Evolutionary conservation across 2,329 filamentous ascomycete species (phyloP), one percentile per base, ranked within the genome.

Genomic region (Emericellopsis atlantica): DNA sequence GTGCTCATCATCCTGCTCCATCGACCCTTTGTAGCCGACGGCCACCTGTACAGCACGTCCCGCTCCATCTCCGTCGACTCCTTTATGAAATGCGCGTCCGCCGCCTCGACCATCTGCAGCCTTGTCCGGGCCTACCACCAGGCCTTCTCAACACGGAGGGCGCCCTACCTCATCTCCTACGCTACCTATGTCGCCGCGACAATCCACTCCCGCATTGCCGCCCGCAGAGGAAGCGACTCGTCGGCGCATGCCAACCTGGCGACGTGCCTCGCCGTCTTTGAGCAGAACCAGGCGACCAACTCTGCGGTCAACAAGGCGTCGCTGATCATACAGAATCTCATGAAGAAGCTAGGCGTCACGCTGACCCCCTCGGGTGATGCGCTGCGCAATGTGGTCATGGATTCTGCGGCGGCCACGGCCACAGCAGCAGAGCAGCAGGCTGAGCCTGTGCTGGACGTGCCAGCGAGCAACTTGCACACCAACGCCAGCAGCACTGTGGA

Each of bases 171-270:
- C 1, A 62, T 75, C 15, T 70, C 67, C 0, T 76, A 76, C 48
- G 69, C 72, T 0, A 72, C 68, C 0, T 76, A 75, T 43, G 69
- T 74, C 1, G 63, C 64, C 4, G 69, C 69, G 0, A 74, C 69
- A 0, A 72, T 75, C 15, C 64, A 69, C 39, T 65, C 64, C 0
- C 67, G 69, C 4, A 66, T 69, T 6, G 69, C 70, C 0, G 66
- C 70, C 4, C 65, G 66, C 35, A 58, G 64, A 8, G 57, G 58
- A 7, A 51, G 50, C 0, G 55, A 56, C 0, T 67, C 63, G 1
- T 56, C 61, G 4, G 60, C 65, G 0, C 59, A 66, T 43, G 45
- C 50, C 3, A 57, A 54, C 36, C 54, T 72, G 0, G 56, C 59
- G 23, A 64, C 60, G 0, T 73, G 68, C 41, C 21, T 23, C 1